These are phyloP conservation scores for Porphyridium purpureum DNA, from an alignment of 23 red algal genomes.

Conservation along the genomic window DNA sequence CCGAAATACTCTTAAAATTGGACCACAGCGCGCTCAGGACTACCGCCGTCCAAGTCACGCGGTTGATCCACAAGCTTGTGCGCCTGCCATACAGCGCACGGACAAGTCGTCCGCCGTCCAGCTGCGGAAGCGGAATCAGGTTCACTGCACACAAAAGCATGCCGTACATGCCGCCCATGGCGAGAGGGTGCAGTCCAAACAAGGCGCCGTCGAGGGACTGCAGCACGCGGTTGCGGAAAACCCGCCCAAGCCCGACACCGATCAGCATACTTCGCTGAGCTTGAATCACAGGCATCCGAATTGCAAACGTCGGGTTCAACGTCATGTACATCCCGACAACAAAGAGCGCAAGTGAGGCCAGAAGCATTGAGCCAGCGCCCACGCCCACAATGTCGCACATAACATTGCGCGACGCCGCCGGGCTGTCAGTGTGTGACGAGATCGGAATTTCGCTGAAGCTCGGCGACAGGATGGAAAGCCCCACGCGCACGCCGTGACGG, in stretches of 20 bases:
- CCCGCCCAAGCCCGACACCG: slow-evolving; percentile 9
- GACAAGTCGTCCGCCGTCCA: slow-evolving; percentile 70
- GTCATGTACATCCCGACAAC: slow-evolving; percentile 41
- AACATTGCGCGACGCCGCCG: slow-evolving; percentile 33
- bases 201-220: slow-evolving; percentile 13
- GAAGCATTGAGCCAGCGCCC: slow-evolving; percentile 25
- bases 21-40: no score
- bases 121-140: slow-evolving; percentile 57
- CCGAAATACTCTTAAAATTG: no score
- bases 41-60: no score
- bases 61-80: no score
- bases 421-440: no score
- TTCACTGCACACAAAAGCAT: slow-evolving; percentile 45
- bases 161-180: slow-evolving; percentile 49
- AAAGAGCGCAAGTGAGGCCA: slow-evolving; percentile 20
- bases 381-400: slow-evolving; percentile 63
- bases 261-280: no score
- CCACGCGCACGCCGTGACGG: slow-evolving; percentile 16
- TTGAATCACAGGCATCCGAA: slow-evolving; percentile 7
- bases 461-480: slow-evolving; percentile 44
- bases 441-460: no score
- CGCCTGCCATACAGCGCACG: slow-evolving; percentile 43
- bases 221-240: slow-evolving; percentile 22
- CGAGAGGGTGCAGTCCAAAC: slow-evolving; percentile 47
- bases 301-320: not conserved